These are phyloP conservation scores for Rhizophagus sp. DNA, from an alignment of 192 early-diverging fungal species.

Conservation along the genomic window DNA sequence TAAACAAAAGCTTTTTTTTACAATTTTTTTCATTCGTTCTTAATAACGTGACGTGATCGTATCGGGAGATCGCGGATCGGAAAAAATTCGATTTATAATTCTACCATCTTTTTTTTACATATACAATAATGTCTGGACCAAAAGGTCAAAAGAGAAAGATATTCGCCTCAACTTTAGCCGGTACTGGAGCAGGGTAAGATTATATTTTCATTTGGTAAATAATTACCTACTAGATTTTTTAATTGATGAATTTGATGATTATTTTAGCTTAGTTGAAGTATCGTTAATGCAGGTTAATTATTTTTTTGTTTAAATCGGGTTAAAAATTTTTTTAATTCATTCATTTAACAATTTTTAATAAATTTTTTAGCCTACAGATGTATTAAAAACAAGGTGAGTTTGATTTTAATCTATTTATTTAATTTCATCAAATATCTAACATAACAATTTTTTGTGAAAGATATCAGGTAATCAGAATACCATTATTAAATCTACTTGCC, in stretches of 20 bases:
- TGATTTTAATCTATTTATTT: not conserved
- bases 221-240: not conserved
- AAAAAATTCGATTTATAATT: not conserved
- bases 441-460: conserved; percentile 1
- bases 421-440: not conserved
- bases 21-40: too few species aligned
- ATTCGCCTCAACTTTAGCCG: conserved; percentile 43
- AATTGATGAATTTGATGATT: not conserved
- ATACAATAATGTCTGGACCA: not conserved
- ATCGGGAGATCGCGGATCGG: not conserved
- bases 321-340: not conserved
- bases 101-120: not conserved
- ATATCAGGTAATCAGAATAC: conserved; percentile 36
- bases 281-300: conserved; percentile 44
- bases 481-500: too few species aligned
- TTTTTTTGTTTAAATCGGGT: not conserved
- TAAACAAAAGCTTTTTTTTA: too few species aligned
- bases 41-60: too few species aligned
- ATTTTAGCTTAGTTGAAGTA: conserved; percentile 32
- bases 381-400: conserved; percentile 39
- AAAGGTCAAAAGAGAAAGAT: conserved; percentile 6
- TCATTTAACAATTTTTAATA: not conserved
- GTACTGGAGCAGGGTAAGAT: conserved; percentile 40
- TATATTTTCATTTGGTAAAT: not conserved
- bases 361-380: conserved; percentile 42